Evolutionary conservation across 2,329 filamentous ascomycete species (phyloP).

Genomic region (Dryadomyces quercivorus): DNA sequence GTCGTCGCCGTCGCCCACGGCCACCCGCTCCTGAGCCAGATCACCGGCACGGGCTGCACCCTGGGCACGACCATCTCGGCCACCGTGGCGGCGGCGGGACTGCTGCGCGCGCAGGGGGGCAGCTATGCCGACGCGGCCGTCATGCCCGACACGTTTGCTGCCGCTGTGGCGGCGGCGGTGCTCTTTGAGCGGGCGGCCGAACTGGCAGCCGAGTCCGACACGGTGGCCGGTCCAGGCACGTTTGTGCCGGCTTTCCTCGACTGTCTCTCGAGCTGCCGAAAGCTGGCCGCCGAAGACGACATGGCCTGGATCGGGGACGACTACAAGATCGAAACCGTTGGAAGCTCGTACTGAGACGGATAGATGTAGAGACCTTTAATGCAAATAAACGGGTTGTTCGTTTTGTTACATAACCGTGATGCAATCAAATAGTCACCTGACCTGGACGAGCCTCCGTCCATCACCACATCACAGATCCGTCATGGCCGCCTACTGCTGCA

Average conservation of each 20-base stretch:
- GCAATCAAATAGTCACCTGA: neutral
- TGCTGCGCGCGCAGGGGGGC: conserved; percentile 8
- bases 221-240: conserved; percentile 68
- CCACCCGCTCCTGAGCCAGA: conserved; percentile 53
- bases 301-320: conserved; percentile 8
- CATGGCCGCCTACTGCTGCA: conserved; percentile 41
- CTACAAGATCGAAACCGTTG: neutral
- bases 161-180: conserved; percentile 59
- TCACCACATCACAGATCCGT: neutral
- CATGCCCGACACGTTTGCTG: conserved; percentile 49
- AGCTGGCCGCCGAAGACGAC: conserved; percentile 7
- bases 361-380: too few species aligned
- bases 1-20: conserved; percentile 66
- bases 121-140: neutral
- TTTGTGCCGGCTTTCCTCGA: conserved; percentile 83
- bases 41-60: conserved; percentile 77
- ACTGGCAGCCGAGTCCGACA: conserved; percentile 46
- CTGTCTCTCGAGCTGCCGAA: conserved; percentile 36
- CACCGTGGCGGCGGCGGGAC: conserved; percentile 50
- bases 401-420: too few species aligned
- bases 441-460: neutral
- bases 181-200: conserved; percentile 69
- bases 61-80: conserved; percentile 73
- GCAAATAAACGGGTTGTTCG: too few species aligned
- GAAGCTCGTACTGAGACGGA: too few species aligned